phyloP scores from a whole-genome alignment of 1,284 basidiomycete species.

The Phellopilus nigrolimitatus region DNA sequence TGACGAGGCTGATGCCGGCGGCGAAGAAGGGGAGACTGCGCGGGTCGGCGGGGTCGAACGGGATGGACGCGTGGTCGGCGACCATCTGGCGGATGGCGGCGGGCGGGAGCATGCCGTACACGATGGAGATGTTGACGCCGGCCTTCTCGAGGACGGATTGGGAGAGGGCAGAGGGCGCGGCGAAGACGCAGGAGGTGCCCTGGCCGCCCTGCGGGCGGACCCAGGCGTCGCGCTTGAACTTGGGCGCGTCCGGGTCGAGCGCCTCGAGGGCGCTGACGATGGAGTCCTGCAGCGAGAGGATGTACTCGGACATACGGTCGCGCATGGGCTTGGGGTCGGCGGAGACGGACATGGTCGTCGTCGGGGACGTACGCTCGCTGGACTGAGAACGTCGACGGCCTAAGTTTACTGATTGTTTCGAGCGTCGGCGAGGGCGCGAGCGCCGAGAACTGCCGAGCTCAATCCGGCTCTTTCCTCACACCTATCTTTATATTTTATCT shows the following conservation, averaged over 20 bases:
- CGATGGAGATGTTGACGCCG: constrained; percentile 93
- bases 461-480: background rate
- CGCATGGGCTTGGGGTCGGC: constrained; percentile 62
- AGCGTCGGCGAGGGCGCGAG: constrained; percentile 4
- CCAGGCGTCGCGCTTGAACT: constrained; percentile 89
- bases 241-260: constrained; percentile 67
- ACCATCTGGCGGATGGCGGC: constrained; percentile 92
- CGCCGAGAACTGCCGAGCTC: background rate
- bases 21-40: constrained; percentile 86
- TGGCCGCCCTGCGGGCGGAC: constrained; percentile 78
- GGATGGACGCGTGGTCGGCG: constrained; percentile 80
- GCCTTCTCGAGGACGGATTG: constrained; percentile 85
- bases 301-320: constrained; percentile 74
- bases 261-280: constrained; percentile 80
- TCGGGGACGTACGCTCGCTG: background rate
- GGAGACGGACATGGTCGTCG: background rate
- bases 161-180: constrained; percentile 42
- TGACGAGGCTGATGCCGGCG: constrained; percentile 86
- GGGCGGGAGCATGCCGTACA: constrained; percentile 86
- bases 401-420: constrained; percentile 1
- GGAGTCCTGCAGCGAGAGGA: constrained; percentile 74
- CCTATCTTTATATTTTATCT: background rate
- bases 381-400: background rate
- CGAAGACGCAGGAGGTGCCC: constrained; percentile 87
- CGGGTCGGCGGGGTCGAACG: constrained; percentile 47